Conservation (phyloP, 2,329 filamentous ascomycete species). For the Colletotrichum sp. region DNA sequence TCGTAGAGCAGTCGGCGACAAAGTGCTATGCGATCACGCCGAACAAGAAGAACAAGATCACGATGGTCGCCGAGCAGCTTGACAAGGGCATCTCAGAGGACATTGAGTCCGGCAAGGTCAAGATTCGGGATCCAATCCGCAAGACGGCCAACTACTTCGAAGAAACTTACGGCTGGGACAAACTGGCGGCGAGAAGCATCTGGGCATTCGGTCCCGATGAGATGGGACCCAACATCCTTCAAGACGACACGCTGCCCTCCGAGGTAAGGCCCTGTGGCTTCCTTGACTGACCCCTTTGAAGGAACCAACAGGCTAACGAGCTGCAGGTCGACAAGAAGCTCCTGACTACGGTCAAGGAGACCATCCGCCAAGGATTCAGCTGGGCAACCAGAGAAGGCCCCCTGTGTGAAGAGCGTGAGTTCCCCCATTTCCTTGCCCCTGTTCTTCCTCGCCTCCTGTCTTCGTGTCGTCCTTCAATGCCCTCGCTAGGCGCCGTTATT, state of each 20-base stretch:
- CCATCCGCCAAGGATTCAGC: slow-evolving; percentile 92
- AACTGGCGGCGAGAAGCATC: slow-evolving; percentile 91
- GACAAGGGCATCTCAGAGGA: slow-evolving; percentile 95
- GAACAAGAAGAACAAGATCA: slow-evolving; percentile 99
- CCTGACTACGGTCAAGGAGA: slow-evolving; percentile 85
- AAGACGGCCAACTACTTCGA: slow-evolving; percentile 98
- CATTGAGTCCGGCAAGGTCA: slow-evolving; percentile 89
- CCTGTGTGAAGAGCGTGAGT: slow-evolving; percentile 94
- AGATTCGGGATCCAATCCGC: slow-evolving; percentile 89
- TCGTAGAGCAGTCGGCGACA: slow-evolving; percentile 94
- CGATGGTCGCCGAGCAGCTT: slow-evolving; percentile 95
- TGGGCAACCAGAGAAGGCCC: slow-evolving; percentile 97
- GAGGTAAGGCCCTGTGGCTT: slow-evolving; percentile 59
- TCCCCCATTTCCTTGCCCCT: slow-evolving; percentile 30
- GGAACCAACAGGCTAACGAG: slow-evolving; percentile 11
- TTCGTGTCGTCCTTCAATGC: slow-evolving; percentile 7
- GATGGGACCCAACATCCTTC: slow-evolving; percentile 90
- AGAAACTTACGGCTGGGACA: slow-evolving; percentile 95
- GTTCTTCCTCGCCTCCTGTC: slow-evolving; percentile 9
- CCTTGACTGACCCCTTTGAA: neutral
- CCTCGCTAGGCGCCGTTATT: neutral
- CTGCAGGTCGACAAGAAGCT: slow-evolving; percentile 85
- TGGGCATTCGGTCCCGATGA: slow-evolving; percentile 99
- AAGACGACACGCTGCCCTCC: slow-evolving; percentile 93
- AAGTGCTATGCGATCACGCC: slow-evolving; percentile 98